Base-by-base conservation (phyloP, 805 yeast genomes). In the Cyberlindnera mrakii region DNA sequence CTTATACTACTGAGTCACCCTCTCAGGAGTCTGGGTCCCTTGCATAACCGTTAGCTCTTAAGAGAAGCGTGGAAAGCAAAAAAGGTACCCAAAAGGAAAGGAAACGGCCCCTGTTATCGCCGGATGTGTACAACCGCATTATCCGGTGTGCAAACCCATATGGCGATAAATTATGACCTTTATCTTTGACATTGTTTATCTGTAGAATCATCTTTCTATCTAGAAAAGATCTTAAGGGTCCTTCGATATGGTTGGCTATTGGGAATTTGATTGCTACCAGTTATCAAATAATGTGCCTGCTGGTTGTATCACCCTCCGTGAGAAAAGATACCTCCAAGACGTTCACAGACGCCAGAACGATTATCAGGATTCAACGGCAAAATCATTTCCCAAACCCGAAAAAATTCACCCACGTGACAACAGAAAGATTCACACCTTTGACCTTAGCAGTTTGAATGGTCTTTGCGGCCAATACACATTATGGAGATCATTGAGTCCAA, bases 401-500 rank as follows among this genome's bases (percentile, higher is more conserved):
- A 51, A 93, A 70, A 53, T 86, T 87, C 53, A 88, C 96, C 56
- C 88, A 96, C 45, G 78, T 80, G 51, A 77, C 80, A 11, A 96
- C 96, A 52, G 83, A 66, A 48, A 76, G 78, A 50, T 80, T 80
- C 61, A 86, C 77, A 59, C 90, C 97, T 51, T 85, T 88, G 38
- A 90, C 70, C 43, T 80, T 81, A 45, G 77, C 77, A 33, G 71
- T 70, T 41, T 70, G 71, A 6, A 64, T 55, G 9, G 56, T 51
- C 33, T 58, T 62, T n/a, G 56, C 52, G 67, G 19, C 66, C 59
- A 50, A 42, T 70, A 5, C 85, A 78, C 11, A 96, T 96, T 58
- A 82, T 84, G 63, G 85, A 95, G 57, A 87, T 87, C 3, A 93
- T 93, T 0, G 97, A 87, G 31, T 96, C 82, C 48, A 93, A 72